Conservation (phyloP, 2,329 filamentous ascomycete species). For the Colletotrichum endophyticum region DNA sequence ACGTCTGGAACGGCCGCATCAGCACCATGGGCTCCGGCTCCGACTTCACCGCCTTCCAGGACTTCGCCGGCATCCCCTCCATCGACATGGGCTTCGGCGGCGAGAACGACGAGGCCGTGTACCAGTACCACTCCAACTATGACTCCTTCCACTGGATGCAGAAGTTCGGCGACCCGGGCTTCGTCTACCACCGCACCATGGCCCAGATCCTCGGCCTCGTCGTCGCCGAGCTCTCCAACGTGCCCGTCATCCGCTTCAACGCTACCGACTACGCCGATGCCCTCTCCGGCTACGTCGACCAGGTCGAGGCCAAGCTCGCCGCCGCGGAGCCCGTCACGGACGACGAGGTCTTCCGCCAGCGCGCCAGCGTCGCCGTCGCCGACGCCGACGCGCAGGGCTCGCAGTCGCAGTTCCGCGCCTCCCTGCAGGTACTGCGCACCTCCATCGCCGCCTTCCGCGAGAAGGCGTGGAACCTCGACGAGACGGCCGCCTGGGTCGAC, state of each 20-base stretch:
- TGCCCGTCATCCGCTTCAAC: conserved; percentile 66
- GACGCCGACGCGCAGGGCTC: conserved; percentile 34
- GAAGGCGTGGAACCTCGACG: conserved; percentile 50
- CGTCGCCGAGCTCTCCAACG: conserved; percentile 65
- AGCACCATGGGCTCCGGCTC: conserved; percentile 73
- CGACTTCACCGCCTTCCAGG: conserved; percentile 78
- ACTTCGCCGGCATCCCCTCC: conserved; percentile 70
- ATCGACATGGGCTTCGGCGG: conserved; percentile 66
- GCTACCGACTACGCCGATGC: conserved; percentile 68
- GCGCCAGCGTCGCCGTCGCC: conserved; percentile 23
- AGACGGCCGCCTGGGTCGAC: conserved; percentile 44
- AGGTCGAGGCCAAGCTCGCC: conserved; percentile 55
- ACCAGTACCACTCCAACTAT: conserved; percentile 91
- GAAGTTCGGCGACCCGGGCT: conserved; percentile 73
- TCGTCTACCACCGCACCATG: conserved; percentile 70
- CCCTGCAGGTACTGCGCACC: conserved; percentile 41
- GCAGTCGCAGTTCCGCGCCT: conserved; percentile 41
- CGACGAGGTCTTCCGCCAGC: conserved; percentile 28
- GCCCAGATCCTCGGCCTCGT: conserved; percentile 69
- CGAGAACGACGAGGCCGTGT: conserved; percentile 56
- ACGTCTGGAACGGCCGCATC: conserved; percentile 69
- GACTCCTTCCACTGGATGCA: conserved; percentile 92
- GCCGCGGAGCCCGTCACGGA: conserved; percentile 27
- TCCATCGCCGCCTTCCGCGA: conserved; percentile 40
- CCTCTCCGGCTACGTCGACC: conserved; percentile 56